Base-by-base conservation (phyloP, 2,329 filamentous ascomycete genomes). In the Fusarium hainanense region DNA sequence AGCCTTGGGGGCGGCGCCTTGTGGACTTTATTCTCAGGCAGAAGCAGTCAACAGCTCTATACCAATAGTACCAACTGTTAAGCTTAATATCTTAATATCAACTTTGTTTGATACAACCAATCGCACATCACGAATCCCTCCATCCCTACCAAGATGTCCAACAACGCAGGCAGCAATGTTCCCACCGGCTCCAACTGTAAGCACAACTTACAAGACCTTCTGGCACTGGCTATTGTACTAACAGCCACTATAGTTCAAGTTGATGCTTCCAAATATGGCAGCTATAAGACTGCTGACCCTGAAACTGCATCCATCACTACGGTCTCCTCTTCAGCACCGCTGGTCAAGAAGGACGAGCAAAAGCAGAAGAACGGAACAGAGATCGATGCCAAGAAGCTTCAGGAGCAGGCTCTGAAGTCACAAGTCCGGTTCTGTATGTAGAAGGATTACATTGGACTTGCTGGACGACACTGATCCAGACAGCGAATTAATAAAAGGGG, bases 401-500 rank as follows among this genome's bases (percentile, higher is more conserved):
- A 75, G 44, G 70, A 72, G 25, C 74, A 77, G 58, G 73, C 75
- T 28, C 59, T 77, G 37, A 75, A 66, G 60, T 75, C 75, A 18
- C 75, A 77, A 52, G 68, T 76, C 20, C 68, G 66, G 16, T 76
- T 76, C 37, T 66, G 55, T 63, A 74, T 75, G 71, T 76, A 71
- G 63, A 44, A 9, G 8, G n/a, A 37, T 30, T 20, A 21, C 43
- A 20, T 43, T 37, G 23, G 25, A 16, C 12, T n/a, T 23, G 7
- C 16, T 14, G n/a, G 27, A 43, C 16, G 23, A 20, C 14, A 21
- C 52, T 48, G 48, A 54, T 60, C 37, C 27, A 25, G 28, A 42
- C 16, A 62, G 41, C 30, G 48, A 34, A 42, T 41, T 48, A 34
- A 44, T 44, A 18, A 9, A 11, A 11, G 16, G 20, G 21, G 20